phyloP scores from a whole-genome alignment of 2,329 filamentous ascomycete genomes.

The Neophaeococcomyces aloes region DNA sequence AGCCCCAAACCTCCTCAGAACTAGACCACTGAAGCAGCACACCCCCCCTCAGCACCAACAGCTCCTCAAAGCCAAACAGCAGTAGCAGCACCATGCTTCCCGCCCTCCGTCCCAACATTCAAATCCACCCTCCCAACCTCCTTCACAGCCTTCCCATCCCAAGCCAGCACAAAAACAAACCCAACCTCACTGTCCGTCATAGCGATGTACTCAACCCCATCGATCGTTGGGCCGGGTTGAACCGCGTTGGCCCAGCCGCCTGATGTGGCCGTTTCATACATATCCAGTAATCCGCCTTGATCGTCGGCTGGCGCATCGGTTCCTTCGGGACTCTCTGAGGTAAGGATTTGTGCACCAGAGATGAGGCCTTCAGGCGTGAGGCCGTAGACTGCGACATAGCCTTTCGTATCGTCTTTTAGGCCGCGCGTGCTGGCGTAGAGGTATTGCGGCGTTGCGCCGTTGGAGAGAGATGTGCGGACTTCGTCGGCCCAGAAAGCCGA shows the following conservation, averaged over 20 bases:
- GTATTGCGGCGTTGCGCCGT: conserved; percentile 14
- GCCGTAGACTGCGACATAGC: conserved; percentile 20
- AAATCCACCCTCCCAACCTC: conserved; percentile 18
- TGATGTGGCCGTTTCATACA: conserved; percentile 20
- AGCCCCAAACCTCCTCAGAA: too few species aligned
- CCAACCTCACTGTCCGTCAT: conserved; percentile 22
- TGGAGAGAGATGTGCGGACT: conserved; percentile 18
- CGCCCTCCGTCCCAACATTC: conserved; percentile 12
- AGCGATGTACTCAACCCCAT: conserved; percentile 24
- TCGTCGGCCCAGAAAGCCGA: conserved; percentile 21
- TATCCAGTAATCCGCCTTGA: conserved; percentile 14
- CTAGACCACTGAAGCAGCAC: too few species aligned
- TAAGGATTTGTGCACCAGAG: conserved; percentile 1
- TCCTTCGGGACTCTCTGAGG: neutral
- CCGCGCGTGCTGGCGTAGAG: conserved; percentile 21
- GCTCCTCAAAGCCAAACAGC: conserved; percentile 20
- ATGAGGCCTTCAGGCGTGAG: conserved; percentile 13
- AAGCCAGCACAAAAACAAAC: conserved; percentile 19
- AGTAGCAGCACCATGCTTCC: conserved; percentile 19
- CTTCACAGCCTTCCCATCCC: conserved; percentile 18
- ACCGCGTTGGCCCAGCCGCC: conserved; percentile 23
- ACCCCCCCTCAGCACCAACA: too few species aligned
- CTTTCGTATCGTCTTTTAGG: conserved; percentile 14
- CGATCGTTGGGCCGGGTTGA: conserved; percentile 20
- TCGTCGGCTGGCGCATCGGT: conserved; percentile 4